Percentiles rank a stretch among this genome's conserved stretches.
Conservation (phyloP, 371 early-diverging fungal genomes). For the Dichotomocladium elegans region DNA sequence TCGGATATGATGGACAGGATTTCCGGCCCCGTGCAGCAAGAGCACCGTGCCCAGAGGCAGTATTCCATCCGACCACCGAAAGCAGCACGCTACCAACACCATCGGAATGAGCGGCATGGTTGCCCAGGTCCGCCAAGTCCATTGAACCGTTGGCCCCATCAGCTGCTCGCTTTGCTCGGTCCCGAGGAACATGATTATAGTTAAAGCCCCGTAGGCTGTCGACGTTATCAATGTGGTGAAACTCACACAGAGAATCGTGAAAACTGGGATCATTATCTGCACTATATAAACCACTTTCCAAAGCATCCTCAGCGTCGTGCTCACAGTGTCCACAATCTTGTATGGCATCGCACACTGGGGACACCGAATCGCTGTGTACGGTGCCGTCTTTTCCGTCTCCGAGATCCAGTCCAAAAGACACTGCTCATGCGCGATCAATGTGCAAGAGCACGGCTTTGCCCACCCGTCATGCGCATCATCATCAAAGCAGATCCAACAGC, state of each 20-base stretch:
- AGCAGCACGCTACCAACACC: constrained; percentile 55
- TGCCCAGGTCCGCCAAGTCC: constrained; percentile 69
- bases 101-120: constrained; percentile 65
- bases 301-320: constrained; percentile 46
- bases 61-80: constrained; percentile 38
- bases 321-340: constrained; percentile 52
- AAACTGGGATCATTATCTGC: constrained; percentile 61
- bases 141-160: constrained; percentile 52
- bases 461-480: constrained; percentile 61
- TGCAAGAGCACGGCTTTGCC: constrained; percentile 75
- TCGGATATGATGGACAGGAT: constrained; percentile 12
- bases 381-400: constrained; percentile 62
- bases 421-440: constrained; percentile 67
- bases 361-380: constrained; percentile 62
- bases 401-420: constrained; percentile 77
- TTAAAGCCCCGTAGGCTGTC: constrained; percentile 67
- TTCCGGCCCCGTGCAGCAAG: constrained; percentile 16
- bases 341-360: constrained; percentile 75
- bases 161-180: constrained; percentile 59
- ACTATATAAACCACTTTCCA: constrained; percentile 51
- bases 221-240: constrained; percentile 55
- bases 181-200: constrained; percentile 68
- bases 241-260: constrained; percentile 62
- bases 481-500: constrained; percentile 70
- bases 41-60: constrained; percentile 32